Percentiles rank a stretch among this genome's conserved stretches.
These are phyloP conservation scores for Theileria annulata DNA, from an alignment of 169 alveolate species.

Conservation along the genomic window DNA sequence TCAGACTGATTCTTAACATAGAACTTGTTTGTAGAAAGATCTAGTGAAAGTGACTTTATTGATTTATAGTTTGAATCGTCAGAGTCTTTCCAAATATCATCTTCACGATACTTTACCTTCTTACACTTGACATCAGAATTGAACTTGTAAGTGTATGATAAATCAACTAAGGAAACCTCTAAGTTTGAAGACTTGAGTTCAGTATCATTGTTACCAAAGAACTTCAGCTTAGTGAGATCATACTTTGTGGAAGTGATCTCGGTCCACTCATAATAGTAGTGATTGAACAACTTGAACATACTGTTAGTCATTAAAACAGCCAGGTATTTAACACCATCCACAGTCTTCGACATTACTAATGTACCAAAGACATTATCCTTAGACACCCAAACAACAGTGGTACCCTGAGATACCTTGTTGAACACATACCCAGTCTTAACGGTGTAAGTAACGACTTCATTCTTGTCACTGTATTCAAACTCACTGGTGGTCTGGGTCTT, in stretches of 20 bases:
- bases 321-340: not conserved
- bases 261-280: not conserved
- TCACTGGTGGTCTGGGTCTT: not conserved
- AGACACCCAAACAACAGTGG: not conserved
- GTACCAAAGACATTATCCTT: not conserved
- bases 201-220: not conserved
- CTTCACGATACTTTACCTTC: too few relatives aligned
- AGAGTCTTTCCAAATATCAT: too few relatives aligned
- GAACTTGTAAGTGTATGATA: not conserved
- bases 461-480: not conserved
- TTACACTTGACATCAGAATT: not conserved
- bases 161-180: not conserved
- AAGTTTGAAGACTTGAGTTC: not conserved
- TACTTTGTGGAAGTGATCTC: not conserved
- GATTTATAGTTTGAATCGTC: too few relatives aligned
- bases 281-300: not conserved
- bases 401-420: not conserved
- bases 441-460: not conserved
- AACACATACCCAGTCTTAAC: not conserved
- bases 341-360: not conserved
- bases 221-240: not conserved
- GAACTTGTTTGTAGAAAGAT: too few relatives aligned
- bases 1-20: too few relatives aligned
- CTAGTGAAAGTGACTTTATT: too few relatives aligned
- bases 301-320: not conserved